Evolutionary conservation across 148 eudicot species (phyloP).

Genomic region (Rhododendron mucronatum): DNA sequence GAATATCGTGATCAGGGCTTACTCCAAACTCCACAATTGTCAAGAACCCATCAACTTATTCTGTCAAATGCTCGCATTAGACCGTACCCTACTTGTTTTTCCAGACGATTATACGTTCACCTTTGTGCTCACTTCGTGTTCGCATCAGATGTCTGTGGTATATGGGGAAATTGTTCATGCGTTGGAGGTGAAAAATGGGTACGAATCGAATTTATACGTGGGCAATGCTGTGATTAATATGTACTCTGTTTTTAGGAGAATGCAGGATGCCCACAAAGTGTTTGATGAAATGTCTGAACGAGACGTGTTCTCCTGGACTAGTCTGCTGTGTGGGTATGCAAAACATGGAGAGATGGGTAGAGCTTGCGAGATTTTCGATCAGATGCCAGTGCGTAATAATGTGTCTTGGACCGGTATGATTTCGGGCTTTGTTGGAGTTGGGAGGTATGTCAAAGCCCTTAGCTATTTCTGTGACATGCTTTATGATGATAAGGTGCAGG

Average conservation of each 20-base stretch:
- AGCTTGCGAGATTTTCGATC: conserved; percentile 39
- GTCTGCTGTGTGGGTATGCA: conserved; percentile 56
- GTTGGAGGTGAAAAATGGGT: conserved; percentile 48
- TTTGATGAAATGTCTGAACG: conserved; percentile 55
- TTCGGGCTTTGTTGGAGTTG: conserved; percentile 53
- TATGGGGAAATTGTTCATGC: conserved; percentile 55
- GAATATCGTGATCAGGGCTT: conserved; percentile 59
- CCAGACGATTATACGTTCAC: conserved; percentile 74
- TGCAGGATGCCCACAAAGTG: conserved; percentile 36
- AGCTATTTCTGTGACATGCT: conserved; percentile 43
- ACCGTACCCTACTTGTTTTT: conserved; percentile 9
- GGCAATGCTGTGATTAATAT: conserved; percentile 53
- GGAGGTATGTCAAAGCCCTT: conserved; percentile 51
- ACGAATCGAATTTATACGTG: conserved; percentile 42
- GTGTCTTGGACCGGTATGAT: conserved; percentile 76
- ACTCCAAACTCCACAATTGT: conserved; percentile 50
- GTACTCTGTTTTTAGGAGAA: conserved; percentile 27
- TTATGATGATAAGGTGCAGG: conserved; percentile 26
- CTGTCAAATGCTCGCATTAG: conserved; percentile 38
- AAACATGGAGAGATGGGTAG: conserved; percentile 44
- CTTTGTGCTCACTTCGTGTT: conserved; percentile 56
- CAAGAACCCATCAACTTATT: conserved; percentile 38
- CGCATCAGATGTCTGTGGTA: conserved; percentile 23
- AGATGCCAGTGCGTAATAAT: conserved; percentile 58
- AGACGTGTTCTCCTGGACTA: conserved; percentile 65